These are phyloP conservation scores for Ilyonectria robusta DNA, from an alignment of 2,329 filamentous ascomycete genomes.

Conservation along the genomic window DNA sequence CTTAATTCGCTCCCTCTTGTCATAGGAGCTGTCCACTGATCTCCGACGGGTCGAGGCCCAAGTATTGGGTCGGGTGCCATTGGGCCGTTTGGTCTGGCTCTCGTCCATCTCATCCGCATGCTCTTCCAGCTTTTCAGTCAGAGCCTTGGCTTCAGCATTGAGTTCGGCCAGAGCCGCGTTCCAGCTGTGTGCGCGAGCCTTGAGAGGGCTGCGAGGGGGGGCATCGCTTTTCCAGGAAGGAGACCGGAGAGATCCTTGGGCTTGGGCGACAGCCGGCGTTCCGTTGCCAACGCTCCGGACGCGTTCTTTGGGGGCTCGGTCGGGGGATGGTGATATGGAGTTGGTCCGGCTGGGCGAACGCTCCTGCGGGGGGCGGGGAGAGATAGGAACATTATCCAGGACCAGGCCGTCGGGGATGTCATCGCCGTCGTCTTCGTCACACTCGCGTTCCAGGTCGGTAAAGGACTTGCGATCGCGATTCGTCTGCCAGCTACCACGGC, in stretches of 20 bases:
- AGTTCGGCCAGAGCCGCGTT: constrained; percentile 77
- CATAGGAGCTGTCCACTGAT: constrained; percentile 51
- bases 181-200: constrained; percentile 80
- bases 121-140: constrained; percentile 86
- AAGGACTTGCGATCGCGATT: constrained; percentile 75
- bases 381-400: constrained; percentile 86
- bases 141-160: constrained; percentile 78
- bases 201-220: constrained; percentile 58
- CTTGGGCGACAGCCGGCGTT: constrained; percentile 71
- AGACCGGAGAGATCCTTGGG: constrained; percentile 72
- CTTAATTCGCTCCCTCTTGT: constrained; percentile 70
- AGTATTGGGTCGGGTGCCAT: constrained; percentile 56
- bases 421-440: constrained; percentile 80
- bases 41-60: constrained; percentile 55
- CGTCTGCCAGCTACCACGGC: constrained; percentile 81
- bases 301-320: constrained; percentile 65
- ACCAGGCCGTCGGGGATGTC: constrained; percentile 85
- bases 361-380: constrained; percentile 75
- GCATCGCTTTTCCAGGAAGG: constrained; percentile 67
- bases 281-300: constrained; percentile 74
- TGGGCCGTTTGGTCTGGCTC: constrained; percentile 51
- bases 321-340: constrained; percentile 69
- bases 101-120: constrained; percentile 75
- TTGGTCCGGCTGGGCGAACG: constrained; percentile 67
- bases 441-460: constrained; percentile 81